A percentile compares a stretch with the other conserved stretches of the same genome.
Evolutionary conservation across 2,329 filamentous ascomycete genomes (phyloP).

Genomic region (Botryotinia calthae): DNA sequence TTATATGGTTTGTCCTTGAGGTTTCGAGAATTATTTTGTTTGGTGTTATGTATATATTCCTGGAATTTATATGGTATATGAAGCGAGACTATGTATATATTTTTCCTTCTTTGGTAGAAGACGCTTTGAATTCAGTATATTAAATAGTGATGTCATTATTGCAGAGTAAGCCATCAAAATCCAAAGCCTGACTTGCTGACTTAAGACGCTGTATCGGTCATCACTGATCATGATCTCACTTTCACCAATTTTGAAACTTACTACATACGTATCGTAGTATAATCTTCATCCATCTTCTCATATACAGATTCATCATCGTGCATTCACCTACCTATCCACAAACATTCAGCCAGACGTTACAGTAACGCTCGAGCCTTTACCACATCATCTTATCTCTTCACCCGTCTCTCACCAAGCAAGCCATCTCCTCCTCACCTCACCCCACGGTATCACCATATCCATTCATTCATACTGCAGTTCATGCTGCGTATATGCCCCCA

Average conservation of each 20-base stretch:
- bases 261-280: neutral
- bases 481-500: no score
- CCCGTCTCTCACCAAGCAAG: neutral
- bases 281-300: neutral
- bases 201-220: neutral
- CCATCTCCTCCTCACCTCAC: neutral
- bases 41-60: neutral
- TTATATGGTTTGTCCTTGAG: neutral
- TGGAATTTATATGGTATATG: no score
- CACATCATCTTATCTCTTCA: neutral
- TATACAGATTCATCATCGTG: neutral
- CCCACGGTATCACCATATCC: neutral
- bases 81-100: neutral
- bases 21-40: neutral
- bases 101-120: neutral
- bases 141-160: neutral
- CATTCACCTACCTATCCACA: neutral
- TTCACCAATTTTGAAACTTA: neutral
- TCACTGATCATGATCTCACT: neutral
- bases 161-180: no score
- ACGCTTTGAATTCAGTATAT: neutral
- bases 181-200: neutral
- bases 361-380: conserved; percentile 1
- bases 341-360: conserved; percentile 3
- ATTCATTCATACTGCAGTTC: neutral